phyloP scores from a whole-genome alignment of 2,329 filamentous ascomycete species.

The Xylogone sp. region DNA sequence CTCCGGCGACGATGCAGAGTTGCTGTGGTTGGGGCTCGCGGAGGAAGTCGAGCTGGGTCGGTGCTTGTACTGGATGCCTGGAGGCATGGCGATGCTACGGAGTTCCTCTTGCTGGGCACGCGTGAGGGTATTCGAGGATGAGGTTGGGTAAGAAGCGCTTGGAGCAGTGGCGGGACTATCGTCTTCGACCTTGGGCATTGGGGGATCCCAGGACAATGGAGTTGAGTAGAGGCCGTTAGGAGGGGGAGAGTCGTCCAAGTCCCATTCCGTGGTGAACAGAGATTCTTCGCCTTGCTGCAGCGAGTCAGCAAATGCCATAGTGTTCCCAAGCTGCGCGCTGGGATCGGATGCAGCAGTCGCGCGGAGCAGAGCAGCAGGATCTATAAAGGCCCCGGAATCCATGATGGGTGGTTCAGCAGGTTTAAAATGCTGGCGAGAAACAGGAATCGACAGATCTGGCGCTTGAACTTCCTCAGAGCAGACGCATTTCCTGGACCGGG shows the following conservation, averaged over 20 bases:
- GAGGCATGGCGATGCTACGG: slow-evolving; percentile 61
- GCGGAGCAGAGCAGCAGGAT: neutral
- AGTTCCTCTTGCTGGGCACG: slow-evolving; percentile 58
- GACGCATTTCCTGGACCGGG: neutral
- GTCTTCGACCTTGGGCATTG: slow-evolving; percentile 19
- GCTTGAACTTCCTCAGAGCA: neutral
- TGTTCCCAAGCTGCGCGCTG: neutral
- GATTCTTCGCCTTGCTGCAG: slow-evolving; percentile 22
- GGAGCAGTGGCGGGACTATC: slow-evolving; percentile 8
- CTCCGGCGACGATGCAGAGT: slow-evolving; percentile 57
- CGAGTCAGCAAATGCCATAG: slow-evolving; percentile 18
- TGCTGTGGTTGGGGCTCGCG: slow-evolving; percentile 33
- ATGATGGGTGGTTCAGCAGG: neutral
- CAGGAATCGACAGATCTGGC: neutral
- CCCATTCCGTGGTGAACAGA: slow-evolving; percentile 23
- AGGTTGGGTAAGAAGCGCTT: slow-evolving; percentile 13
- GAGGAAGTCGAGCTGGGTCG: slow-evolving; percentile 54
- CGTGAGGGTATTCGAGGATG: slow-evolving; percentile 41
- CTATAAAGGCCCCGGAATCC: neutral
- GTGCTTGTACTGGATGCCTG: slow-evolving; percentile 54
- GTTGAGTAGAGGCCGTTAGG: slow-evolving; percentile 28
- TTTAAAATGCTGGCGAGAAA: neutral
- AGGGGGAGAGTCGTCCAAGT: slow-evolving; percentile 21
- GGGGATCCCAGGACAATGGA: slow-evolving; percentile 27
- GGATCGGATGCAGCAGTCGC: neutral